These are phyloP conservation scores for Pythium guiyangense DNA, from an alignment of 352 stramenopile genomes.

Conservation along the genomic window DNA sequence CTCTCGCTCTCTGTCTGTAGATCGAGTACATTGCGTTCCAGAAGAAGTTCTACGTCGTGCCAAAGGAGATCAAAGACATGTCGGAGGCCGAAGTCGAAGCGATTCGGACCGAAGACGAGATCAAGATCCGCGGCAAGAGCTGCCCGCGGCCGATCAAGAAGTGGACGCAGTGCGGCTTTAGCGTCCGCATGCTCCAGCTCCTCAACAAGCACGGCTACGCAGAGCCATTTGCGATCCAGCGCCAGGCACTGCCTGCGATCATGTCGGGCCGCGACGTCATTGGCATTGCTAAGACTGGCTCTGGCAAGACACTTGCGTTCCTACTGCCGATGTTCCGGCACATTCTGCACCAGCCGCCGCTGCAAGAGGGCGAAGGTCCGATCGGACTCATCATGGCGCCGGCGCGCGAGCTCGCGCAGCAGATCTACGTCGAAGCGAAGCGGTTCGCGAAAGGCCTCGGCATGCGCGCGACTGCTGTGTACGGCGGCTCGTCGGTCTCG, in stretches of 20 bases:
- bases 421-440: slow-evolving; percentile 96
- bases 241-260: slow-evolving; percentile 95
- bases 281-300: slow-evolving; percentile 97
- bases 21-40: slow-evolving; percentile 97
- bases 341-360: slow-evolving; percentile 90
- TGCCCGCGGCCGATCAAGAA: slow-evolving; percentile 94
- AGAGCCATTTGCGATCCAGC: slow-evolving; percentile 97
- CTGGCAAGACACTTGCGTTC: slow-evolving; percentile 89
- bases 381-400: slow-evolving; percentile 98
- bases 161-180: slow-evolving; percentile 98
- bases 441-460: slow-evolving; percentile 93
- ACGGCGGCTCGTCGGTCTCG: slow-evolving; percentile 91
- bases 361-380: slow-evolving; percentile 95
- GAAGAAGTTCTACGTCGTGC: slow-evolving; percentile 99
- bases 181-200: slow-evolving; percentile 92
- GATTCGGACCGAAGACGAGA: slow-evolving; percentile 88
- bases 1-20: slow-evolving; percentile 9
- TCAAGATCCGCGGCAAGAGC: slow-evolving; percentile 97
- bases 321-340: slow-evolving; percentile 94
- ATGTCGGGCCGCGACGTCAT: slow-evolving; percentile 99
- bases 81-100: slow-evolving; percentile 80
- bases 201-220: slow-evolving; percentile 92
- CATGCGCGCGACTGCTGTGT: slow-evolving; percentile 94
- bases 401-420: slow-evolving; percentile 97
- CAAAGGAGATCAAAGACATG: slow-evolving; percentile 90